Conservation (phyloP, 257 asterid genomes). For the Forsythia viridissima region DNA sequence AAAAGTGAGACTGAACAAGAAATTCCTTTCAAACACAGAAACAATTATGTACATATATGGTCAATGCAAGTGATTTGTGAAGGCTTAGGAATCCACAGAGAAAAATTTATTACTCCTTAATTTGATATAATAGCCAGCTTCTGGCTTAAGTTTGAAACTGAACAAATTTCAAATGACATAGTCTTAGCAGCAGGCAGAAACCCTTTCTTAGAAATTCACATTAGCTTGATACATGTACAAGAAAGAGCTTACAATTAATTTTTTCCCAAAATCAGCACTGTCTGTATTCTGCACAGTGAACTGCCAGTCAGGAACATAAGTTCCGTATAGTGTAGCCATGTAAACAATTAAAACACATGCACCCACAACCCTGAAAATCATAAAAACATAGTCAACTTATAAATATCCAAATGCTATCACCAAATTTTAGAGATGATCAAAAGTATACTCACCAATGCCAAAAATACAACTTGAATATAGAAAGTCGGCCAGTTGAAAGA, state of each 20-base stretch:
- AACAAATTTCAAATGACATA: neutral
- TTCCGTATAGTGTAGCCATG: conserved; percentile 56
- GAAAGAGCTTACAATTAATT: conserved; percentile 47
- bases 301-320: conserved; percentile 76
- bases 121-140: too few species aligned
- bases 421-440: conserved; percentile 4
- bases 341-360: conserved; percentile 52
- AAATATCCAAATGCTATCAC: neutral
- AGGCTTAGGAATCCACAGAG: too few species aligned
- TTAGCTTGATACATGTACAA: neutral
- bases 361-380: conserved; percentile 50
- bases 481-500: conserved; percentile 38
- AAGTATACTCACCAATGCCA: conserved; percentile 63
- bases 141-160: neutral
- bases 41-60: too few species aligned
- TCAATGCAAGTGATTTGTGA: too few species aligned
- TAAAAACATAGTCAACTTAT: neutral
- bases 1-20: too few species aligned
- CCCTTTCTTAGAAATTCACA: neutral
- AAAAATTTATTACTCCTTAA: too few species aligned
- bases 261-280: conserved; percentile 54
- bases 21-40: too few species aligned
- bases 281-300: conserved; percentile 49
- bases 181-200: too few species aligned
- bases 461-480: conserved; percentile 53